These are phyloP conservation scores for Abortiporus biennis DNA, from an alignment of 1,284 basidiomycete genomes.

Conservation along the genomic window DNA sequence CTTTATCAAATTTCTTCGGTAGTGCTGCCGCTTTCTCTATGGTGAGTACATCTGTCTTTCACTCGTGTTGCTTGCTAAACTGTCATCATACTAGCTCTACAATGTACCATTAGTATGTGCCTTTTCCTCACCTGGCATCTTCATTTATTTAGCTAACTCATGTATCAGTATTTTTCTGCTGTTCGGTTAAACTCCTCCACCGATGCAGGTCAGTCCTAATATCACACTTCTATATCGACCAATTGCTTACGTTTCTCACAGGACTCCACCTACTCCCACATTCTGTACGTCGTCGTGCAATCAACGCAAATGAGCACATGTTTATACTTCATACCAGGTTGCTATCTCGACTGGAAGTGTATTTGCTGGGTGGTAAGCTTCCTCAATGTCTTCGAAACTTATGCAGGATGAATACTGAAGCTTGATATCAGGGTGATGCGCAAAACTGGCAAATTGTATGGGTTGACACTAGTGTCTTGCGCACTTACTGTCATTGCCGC, in stretches of 20 bases:
- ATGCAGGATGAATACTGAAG: not conserved
- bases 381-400: slow-evolving; percentile 8
- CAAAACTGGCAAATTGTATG: slow-evolving; percentile 75
- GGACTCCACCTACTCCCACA: slow-evolving; percentile 84
- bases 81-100: slow-evolving; percentile 65
- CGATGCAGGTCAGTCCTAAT: slow-evolving; percentile 50
- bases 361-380: slow-evolving; percentile 72
- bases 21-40: slow-evolving; percentile 76
- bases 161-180: slow-evolving; percentile 73
- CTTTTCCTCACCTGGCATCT: not conserved
- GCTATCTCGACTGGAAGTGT: slow-evolving; percentile 79
- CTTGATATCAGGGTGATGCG: slow-evolving; percentile 82
- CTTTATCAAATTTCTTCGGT: slow-evolving; percentile 73
- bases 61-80: slow-evolving; percentile 10
- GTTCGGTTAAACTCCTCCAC: slow-evolving; percentile 72
- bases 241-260: slow-evolving; percentile 15
- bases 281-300: slow-evolving; percentile 47
- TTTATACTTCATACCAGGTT: slow-evolving; percentile 35
- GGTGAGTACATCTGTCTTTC: slow-evolving; percentile 38
- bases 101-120: slow-evolving; percentile 69
- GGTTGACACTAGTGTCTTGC: slow-evolving; percentile 58
- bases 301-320: slow-evolving; percentile 11
- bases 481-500: slow-evolving; percentile 49
- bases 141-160: not conserved
- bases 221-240: slow-evolving; percentile 1